Base-by-base conservation (phyloP, 805 yeast species). In the Myxozyma melibiosi region DNA sequence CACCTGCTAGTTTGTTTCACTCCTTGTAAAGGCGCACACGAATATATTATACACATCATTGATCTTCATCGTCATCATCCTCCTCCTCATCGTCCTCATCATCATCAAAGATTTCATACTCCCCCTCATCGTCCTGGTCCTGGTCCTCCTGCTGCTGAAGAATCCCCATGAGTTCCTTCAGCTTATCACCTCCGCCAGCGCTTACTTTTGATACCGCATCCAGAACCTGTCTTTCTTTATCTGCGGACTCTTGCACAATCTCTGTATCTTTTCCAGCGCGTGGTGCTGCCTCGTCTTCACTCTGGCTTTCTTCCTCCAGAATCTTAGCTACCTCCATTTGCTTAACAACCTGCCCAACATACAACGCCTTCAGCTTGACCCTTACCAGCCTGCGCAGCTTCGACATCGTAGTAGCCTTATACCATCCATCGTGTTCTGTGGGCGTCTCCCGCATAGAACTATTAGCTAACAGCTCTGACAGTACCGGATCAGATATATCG, bases 391-490 rank as follows among this genome's bases (percentile, higher is more conserved):
- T 76, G 65, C 97, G 78, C 2, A 90, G 73, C 28, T 84, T 82
- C 27, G 80, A 78, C 66, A 90, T 76, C 2, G 84, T 82, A 41
- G 82, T 77, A 59, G 78, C 80, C 51, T 78, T 78, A 58, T 82
- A 80, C 98, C 98, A 92, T 0, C 98, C 98, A 53, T 85, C 86
- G 46, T 80, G 80, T 56, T 80, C 81, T 57, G 83, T 84, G 22
- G 82, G 79, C 9, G 70, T 70, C 0, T 73, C 72, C 30, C 74
- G 74, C 2, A 81, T 55, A 8, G 69, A 72, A 16, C 78, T 71
- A 9, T 68, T 61, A 7, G 71, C 69, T 4, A 88, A 66, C 13
- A 85, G 65, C 2, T 69, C 67, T 11, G 66, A 65, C 8, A 91
- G 75, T 62, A 84, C 85, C 8, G 83, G 80, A 66, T 89, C 96